Evolutionary conservation across 495 filamentous ascomycete species (phyloP), one percentile per base, ranked within the genome.

Genomic region (Pseudomonodictys pantanalensis): DNA sequence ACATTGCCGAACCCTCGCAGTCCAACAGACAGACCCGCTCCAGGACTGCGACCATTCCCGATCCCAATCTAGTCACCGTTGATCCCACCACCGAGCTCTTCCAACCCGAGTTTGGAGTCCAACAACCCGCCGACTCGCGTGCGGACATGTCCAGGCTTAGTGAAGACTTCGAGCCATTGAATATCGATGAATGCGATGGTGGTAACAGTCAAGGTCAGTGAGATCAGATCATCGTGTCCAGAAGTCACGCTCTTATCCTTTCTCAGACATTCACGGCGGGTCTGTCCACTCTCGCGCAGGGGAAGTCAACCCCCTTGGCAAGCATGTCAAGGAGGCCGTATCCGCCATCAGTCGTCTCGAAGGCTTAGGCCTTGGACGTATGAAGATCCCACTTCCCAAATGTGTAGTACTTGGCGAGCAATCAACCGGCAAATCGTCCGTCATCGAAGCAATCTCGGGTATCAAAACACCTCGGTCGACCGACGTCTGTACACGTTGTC

Each of bases 401-500:
- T 79, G 93, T 26, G 49, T 62, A 2, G 59, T 67, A 10, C 29
- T 42, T 17, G 90, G 90, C 0, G 89, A 93, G 53, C 90, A 95
- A 59, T 85, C 81, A 2, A 83, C 89, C 0, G 90, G 90, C 0
- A 95, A 95, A 62, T 86, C 81, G 2, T 90, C 86, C 2, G 71
- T 95, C 0, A 90, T 95, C 70, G 88, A 90, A 26, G 87, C 85
- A 0, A 84, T 93, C 30, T 84, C 86, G 1, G 87, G 85, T n/a
- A 86, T 95, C 46, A 83, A 83, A 48, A 80, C 92, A 0, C 90
- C 90, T 0, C 76, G 87, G 2, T 80, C 77, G 55, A 76, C 78
- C 0, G 87, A 84, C 0, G 87, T 85, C 0, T 93, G 90, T 64
- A 95, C 90, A 0, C 71, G 87, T 0, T 92, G 88, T 54, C 89